Evolutionary conservation across 2,329 filamentous ascomycete genomes (phyloP), one percentile per base, ranked within the genome.

Genomic region (Sphaerostilbella broomeana): DNA sequence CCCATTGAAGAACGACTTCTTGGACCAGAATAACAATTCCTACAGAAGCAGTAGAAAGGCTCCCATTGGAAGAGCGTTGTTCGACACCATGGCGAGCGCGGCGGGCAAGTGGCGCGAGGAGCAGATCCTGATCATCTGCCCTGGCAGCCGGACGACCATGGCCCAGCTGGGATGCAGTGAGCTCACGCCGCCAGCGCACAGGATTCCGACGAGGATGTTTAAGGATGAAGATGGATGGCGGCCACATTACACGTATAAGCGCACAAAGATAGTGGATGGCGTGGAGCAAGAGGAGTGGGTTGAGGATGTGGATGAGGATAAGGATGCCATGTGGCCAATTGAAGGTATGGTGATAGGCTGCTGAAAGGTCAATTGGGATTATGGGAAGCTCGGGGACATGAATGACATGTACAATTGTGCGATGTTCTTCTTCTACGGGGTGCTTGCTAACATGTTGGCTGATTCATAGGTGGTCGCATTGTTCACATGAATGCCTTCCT

Each of bases 141-240:
- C 84, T 22, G 89, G 89, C 57, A 95, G 88, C 60, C 81, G 84
- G 64, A 90, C 82, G 49, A 95, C 88, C 43, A 79, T 94, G 67
- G 89, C 88, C 50, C 88, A 95, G 73, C 76, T 95, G 27, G 89
- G 89, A 36, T 83, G 92, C 52, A 81, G 80, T 52, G 89, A 95
- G 68, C 82, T 97, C 61, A 94, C 89, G 24, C 89, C 88, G 29
- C 87, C 92, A n/a, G 75, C 81, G 46, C 77, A 86, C 60, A 85
- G 88, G 51, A 77, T 97, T 50, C 80, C 85, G 21, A 95, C 90
- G 63, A 84, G 92, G 68, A 95, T 98, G 88, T 98, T 97, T 38
- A 79, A 81, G 51, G 88, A 94, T 43, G 80, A 84, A 57, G 88
- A 79, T 57, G 84, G 90, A 21, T 79, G 72, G 68, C 61, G 70